Conservation (phyloP, 2,329 filamentous ascomycete genomes). For the Dactylellina sp. region DNA sequence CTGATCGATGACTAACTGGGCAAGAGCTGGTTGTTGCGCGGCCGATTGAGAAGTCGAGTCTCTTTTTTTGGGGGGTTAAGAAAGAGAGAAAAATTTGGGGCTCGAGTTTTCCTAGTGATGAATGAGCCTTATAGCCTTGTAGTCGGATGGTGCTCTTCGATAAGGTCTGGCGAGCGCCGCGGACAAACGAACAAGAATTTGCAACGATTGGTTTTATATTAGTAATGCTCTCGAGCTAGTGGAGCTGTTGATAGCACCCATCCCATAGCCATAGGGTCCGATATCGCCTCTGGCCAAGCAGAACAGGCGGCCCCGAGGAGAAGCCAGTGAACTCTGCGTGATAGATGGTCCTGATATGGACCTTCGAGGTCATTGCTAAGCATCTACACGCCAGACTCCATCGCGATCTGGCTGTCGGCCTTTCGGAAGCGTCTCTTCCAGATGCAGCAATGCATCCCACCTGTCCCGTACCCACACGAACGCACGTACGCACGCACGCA, state of each 20-base stretch:
- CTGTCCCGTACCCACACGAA: neutral
- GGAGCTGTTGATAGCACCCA: neutral
- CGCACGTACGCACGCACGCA: neutral
- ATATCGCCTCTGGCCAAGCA: constrained; percentile 34
- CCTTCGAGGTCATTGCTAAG: neutral
- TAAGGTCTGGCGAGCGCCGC: constrained; percentile 16
- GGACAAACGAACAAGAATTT: constrained; percentile 23
- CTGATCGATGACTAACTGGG: too few species aligned
- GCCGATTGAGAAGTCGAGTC: too few species aligned
- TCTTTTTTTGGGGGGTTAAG: too few species aligned
- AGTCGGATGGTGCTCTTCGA: neutral
- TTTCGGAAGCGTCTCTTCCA: constrained; percentile 1
- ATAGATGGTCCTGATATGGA: too few species aligned
- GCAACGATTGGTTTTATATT: constrained; percentile 28
- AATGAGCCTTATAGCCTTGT: neutral
- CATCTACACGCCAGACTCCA: neutral
- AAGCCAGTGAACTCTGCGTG: too few species aligned
- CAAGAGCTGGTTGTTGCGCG: neutral
- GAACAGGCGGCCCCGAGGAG: neutral
- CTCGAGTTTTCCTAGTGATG: neutral
- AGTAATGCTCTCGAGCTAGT: constrained; percentile 42
- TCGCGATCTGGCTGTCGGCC: neutral
- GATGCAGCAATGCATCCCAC: too few species aligned
- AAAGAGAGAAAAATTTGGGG: neutral
- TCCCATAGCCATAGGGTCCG: constrained; percentile 4